phyloP scores from a whole-genome alignment of 1,284 basidiomycete genomes.

The Trichosporon faecale region DNA sequence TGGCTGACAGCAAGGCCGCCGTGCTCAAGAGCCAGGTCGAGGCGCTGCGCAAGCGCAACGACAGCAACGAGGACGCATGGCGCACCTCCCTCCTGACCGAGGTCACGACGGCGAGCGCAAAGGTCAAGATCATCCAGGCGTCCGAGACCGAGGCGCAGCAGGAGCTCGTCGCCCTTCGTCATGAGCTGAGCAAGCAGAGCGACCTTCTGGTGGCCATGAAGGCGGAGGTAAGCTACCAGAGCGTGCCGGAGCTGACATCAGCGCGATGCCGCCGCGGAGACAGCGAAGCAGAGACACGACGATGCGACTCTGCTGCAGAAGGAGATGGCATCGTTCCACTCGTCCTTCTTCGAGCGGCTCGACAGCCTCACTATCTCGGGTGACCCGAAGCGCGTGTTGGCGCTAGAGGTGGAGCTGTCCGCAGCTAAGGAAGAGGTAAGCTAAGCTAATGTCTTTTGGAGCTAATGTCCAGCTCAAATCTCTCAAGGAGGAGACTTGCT shows the following conservation, averaged over 20 bases:
- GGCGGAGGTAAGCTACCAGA: constrained; percentile 4
- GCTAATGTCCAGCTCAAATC: neutral
- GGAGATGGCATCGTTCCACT: constrained; percentile 11
- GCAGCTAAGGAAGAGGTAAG: constrained; percentile 10
- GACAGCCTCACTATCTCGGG: neutral
- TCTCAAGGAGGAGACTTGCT: neutral
- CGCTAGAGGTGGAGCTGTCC: constrained; percentile 16
- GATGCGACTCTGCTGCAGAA: constrained; percentile 12
- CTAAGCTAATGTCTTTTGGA: neutral
- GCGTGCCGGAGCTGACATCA: neutral
- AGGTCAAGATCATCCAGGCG: constrained; percentile 11
- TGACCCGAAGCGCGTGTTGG: constrained; percentile 4
- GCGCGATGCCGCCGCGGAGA: constrained; percentile 13
- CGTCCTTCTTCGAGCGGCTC: constrained; percentile 15
- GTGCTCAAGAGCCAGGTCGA: neutral
- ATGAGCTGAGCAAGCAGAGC: constrained; percentile 14
- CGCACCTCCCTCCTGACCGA: constrained; percentile 12
- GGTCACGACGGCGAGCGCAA: constrained; percentile 10
- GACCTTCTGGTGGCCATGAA: constrained; percentile 4
- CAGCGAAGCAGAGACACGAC: constrained; percentile 16
- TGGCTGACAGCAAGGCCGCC: constrained; percentile 6
- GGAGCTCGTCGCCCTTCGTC: constrained; percentile 16
- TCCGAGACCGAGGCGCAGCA: constrained; percentile 16
- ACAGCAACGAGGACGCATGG: constrained; percentile 15
- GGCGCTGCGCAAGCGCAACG: neutral